Percentiles rank a stretch among this genome's conserved stretches.
These are phyloP conservation scores for Colletotrichum orbiculare DNA, from an alignment of 2,329 filamentous ascomycete species.

Conservation along the genomic window DNA sequence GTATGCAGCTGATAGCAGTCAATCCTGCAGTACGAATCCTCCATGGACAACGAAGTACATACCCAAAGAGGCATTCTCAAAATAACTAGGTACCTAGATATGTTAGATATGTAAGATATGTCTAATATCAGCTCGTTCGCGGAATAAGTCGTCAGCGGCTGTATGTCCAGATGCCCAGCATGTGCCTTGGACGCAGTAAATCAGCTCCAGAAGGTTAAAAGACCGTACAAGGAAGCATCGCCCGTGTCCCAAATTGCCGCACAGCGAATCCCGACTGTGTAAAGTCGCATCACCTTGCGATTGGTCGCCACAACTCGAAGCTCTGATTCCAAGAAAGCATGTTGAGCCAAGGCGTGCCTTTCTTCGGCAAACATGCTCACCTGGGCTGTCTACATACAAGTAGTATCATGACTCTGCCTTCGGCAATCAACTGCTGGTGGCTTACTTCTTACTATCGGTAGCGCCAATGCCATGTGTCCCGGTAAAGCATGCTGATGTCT, in stretches of 20 bases:
- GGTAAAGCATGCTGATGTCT: no score
- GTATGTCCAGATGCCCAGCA: constrained; percentile 19
- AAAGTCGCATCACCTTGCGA: background rate
- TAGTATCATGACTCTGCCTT: constrained; percentile 2
- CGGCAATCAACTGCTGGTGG: no score
- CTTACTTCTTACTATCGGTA: no score
- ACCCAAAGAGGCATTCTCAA: no score
- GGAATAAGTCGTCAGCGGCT: no score
- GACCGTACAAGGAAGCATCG: constrained; percentile 9
- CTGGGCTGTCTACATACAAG: no score
- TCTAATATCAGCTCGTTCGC: no score
- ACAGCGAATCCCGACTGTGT: constrained; percentile 1
- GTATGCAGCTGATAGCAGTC: constrained; percentile 12
- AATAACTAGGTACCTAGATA: no score
- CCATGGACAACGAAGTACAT: no score
- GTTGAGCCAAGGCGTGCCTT: background rate
- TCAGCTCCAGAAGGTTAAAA: constrained; percentile 4
- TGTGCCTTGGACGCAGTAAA: constrained; percentile 11
- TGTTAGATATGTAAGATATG: no score
- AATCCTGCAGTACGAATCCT: background rate
- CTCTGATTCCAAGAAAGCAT: constrained; percentile 3
- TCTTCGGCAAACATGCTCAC: no score
- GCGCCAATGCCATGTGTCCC: no score
- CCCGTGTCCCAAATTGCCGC: background rate
- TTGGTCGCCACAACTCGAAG: background rate